Percentiles rank a stretch among this genome's conserved stretches.
These are phyloP conservation scores for Stagonosporopsis vannaccii DNA, from an alignment of 2,329 filamentous ascomycete genomes.

Conservation along the genomic window DNA sequence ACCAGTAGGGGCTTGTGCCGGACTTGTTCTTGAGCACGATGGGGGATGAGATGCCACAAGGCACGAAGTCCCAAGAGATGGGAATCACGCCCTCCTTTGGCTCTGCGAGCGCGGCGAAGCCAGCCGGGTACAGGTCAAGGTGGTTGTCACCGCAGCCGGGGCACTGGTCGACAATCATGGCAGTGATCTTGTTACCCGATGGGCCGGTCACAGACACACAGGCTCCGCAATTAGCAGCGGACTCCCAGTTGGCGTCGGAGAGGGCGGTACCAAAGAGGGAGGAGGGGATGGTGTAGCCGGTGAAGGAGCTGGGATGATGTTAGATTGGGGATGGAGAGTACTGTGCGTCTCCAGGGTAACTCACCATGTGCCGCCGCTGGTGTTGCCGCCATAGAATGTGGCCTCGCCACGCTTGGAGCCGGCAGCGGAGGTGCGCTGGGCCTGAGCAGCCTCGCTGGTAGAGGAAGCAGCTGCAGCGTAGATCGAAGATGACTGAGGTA, in stretches of 20 bases:
- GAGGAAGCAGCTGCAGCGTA: constrained; percentile 1
- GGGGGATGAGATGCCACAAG: constrained; percentile 60
- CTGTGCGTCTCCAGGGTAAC: background rate
- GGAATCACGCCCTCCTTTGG: constrained; percentile 57
- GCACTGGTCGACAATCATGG: constrained; percentile 70
- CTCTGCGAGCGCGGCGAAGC: constrained; percentile 58
- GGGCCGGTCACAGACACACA: constrained; percentile 68
- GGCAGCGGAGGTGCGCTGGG: constrained; percentile 9
- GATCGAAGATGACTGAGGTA: constrained; percentile 3
- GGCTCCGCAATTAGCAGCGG: constrained; percentile 64
- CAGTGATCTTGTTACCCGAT: constrained; percentile 65
- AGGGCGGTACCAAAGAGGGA: constrained; percentile 68
- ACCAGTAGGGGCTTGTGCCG: constrained; percentile 61
- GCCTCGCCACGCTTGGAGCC: constrained; percentile 38
- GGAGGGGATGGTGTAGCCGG: constrained; percentile 67
- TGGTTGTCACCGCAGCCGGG: constrained; percentile 62
- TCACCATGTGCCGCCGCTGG: constrained; percentile 65
- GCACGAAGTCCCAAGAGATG: constrained; percentile 59
- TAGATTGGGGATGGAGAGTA: background rate
- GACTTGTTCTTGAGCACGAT: constrained; percentile 62
- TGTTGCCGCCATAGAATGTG: constrained; percentile 50
- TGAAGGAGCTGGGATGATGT: constrained; percentile 53
- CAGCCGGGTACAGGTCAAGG: constrained; percentile 63
- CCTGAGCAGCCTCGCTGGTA: background rate
- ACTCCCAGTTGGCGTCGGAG: constrained; percentile 65